phyloP scores from a whole-genome alignment of 2,329 filamentous ascomycete species.

The Arthroderma uncinatum region DNA sequence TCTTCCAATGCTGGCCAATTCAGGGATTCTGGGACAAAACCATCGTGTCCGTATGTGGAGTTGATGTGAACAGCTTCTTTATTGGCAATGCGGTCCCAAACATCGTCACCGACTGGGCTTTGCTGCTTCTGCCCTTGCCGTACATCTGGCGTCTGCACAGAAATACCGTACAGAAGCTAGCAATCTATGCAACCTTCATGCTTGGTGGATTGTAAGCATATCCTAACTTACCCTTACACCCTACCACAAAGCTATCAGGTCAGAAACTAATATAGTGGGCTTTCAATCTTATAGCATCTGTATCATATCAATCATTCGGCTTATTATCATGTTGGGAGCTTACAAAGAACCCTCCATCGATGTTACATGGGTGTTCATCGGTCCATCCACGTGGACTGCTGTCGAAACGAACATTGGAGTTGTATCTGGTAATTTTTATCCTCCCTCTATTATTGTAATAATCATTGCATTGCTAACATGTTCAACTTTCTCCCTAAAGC shows the following conservation, averaged over 20 bases:
- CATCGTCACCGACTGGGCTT: constrained; percentile 19
- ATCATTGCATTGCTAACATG: background rate
- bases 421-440: background rate
- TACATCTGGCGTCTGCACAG: constrained; percentile 21
- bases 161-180: constrained; percentile 15
- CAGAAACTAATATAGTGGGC: background rate
- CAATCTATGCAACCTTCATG: constrained; percentile 15
- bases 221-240: background rate
- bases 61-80: constrained; percentile 24
- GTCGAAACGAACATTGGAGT: constrained; percentile 7
- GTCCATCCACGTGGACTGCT: constrained; percentile 2
- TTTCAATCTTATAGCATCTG: background rate
- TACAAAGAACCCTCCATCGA: constrained; percentile 4
- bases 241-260: background rate
- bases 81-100: constrained; percentile 39
- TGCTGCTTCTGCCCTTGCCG: constrained; percentile 20
- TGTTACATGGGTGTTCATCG: constrained; percentile 6
- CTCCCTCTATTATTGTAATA: background rate
- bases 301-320: constrained; percentile 4
- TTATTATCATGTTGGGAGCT: background rate
- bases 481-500: background rate
- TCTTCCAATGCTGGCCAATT: constrained; percentile 6
- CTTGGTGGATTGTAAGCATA: constrained; percentile 21
- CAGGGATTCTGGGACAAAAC: constrained; percentile 8
- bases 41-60: constrained; percentile 5